Evolutionary conservation across 805 yeast species (phyloP).

Genomic region (Jamesozyma rosinii): DNA sequence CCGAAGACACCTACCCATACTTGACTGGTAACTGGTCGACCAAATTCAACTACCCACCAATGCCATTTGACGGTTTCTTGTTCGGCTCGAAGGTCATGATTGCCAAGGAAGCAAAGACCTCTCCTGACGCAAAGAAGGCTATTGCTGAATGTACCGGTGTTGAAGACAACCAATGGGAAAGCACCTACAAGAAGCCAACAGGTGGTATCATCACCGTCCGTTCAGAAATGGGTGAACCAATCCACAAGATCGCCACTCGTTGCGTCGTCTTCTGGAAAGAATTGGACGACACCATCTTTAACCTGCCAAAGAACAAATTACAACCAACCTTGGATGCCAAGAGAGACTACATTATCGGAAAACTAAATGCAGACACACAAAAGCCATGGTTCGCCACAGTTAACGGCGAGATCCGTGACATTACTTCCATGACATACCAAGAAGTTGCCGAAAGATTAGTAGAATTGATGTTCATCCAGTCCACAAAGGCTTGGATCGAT

Average conservation of each 20-base stretch:
- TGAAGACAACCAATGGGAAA: constrained; percentile 82
- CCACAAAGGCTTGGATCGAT: constrained; percentile 82
- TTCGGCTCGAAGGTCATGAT: constrained; percentile 96
- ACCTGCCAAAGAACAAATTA: constrained; percentile 80
- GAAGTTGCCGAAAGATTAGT: constrained; percentile 83
- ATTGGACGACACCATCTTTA: constrained; percentile 87
- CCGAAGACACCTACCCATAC: constrained; percentile 94
- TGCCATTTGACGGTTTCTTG: constrained; percentile 97
- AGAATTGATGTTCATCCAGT: constrained; percentile 77
- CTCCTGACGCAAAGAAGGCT: constrained; percentile 86
- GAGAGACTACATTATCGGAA: constrained; percentile 75
- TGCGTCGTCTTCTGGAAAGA: constrained; percentile 97
- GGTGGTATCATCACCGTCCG: constrained; percentile 95
- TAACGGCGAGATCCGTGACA: constrained; percentile 69
- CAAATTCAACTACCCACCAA: constrained; percentile 80
- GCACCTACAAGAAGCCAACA: constrained; percentile 85
- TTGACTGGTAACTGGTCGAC: constrained; percentile 96
- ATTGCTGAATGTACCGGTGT: constrained; percentile 90
- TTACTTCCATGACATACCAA: constrained; percentile 90
- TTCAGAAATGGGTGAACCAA: constrained; percentile 99
- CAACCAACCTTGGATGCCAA: constrained; percentile 72
- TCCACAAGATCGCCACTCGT: constrained; percentile 95
- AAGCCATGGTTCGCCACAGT: constrained; percentile 92
- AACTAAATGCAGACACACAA: constrained; percentile 89
- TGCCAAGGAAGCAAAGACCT: constrained; percentile 91